A percentile compares a stretch with the other conserved stretches of the same genome.
phyloP scores from a whole-genome alignment of 2,329 filamentous ascomycete species.

The Cryphonectria nitschkei region DNA sequence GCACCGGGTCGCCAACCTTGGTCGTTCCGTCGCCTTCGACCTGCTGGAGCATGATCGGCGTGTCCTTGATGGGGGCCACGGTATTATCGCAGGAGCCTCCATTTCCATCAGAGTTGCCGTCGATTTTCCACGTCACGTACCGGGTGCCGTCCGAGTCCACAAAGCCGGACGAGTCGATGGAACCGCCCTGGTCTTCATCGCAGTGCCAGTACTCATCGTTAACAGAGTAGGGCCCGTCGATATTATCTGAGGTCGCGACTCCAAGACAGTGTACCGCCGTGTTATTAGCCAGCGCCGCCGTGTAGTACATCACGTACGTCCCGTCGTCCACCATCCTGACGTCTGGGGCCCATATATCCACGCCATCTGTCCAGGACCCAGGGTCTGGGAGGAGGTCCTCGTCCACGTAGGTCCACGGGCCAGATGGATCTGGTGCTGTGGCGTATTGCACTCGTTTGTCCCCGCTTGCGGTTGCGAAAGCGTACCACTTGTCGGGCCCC shows the following conservation, averaged over 20 bases:
- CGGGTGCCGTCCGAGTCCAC: constrained; percentile 55
- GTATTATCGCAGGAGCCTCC: constrained; percentile 51
- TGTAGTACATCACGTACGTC: constrained; percentile 65
- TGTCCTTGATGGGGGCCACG: constrained; percentile 46
- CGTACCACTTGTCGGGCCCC: constrained; percentile 56
- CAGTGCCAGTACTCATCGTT: constrained; percentile 55
- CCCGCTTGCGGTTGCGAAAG: constrained; percentile 59
- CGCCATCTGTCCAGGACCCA: constrained; percentile 58
- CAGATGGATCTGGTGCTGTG: constrained; percentile 49
- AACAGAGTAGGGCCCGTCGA: constrained; percentile 58
- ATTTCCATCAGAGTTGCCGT: constrained; percentile 59
- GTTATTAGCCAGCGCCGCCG: constrained; percentile 47
- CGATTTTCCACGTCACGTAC: constrained; percentile 69
- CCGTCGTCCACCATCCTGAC: constrained; percentile 53
- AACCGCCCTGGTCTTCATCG: constrained; percentile 56
- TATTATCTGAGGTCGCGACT: constrained; percentile 51
- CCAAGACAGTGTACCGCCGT: constrained; percentile 60
- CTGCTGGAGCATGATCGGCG: constrained; percentile 61
- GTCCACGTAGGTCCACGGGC: constrained; percentile 51
- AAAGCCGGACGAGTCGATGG: constrained; percentile 67
- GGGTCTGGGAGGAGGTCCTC: constrained; percentile 57
- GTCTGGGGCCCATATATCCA: constrained; percentile 65
- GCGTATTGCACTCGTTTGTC: constrained; percentile 59
- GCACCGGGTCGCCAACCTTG: constrained; percentile 51
- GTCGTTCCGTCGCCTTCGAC: constrained; percentile 56